Evolutionary conservation across 2,329 filamentous ascomycete species (phyloP), one percentile per base, ranked within the genome.

Genomic region (Apiospora rasikravindrae): DNA sequence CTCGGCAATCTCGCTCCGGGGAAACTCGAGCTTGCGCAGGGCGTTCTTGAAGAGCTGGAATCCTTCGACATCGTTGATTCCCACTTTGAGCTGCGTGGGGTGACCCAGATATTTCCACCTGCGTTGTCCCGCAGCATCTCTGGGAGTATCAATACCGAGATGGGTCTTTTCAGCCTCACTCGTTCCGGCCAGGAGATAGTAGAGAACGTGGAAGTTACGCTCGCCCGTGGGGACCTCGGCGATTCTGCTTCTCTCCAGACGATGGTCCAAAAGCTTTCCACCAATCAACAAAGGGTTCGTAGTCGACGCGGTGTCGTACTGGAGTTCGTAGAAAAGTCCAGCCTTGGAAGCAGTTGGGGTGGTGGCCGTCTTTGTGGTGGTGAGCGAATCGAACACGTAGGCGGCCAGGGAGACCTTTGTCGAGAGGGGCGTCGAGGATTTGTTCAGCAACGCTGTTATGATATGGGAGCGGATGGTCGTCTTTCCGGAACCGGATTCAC

Each of bases 21-120:
- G 93, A 75, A 99, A 98, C 82, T 98, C 96, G 19, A 99, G 88
- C 82, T 97, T 98, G 75, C 95, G 90, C 68, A 99, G 85, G 1
- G 96, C 96, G 0, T 94, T 98, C 86, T 98, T 98, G 88, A 99
- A 98, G 70, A 98, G 92, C 80, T 97, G 94, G 82, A 99, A 99
- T 5, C 96, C 96, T 79, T 98, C 95, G 1, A 92, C 88, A 79
- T 99, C 96, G 78, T 99, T 98, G 81, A 99, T 95, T 72, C 96
- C 96, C 40, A 98, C 94, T 82, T 98, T 98, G 75, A 99, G 88
- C 83, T 99, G 96, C 0, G 96, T 98, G 0, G 96, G 96, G 77
- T 99, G 96, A 3, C 96, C 96, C 4, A 99, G 89, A 80, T 97
- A 99, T 80, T 95, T 93, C 96, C 96, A 99, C 83, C 96, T 88